A percentile compares a stretch with the other conserved stretches of the same genome.
Evolutionary conservation across 441 rosid species (phyloP).

Genomic region (Arabidopsis lyrata): DNA sequence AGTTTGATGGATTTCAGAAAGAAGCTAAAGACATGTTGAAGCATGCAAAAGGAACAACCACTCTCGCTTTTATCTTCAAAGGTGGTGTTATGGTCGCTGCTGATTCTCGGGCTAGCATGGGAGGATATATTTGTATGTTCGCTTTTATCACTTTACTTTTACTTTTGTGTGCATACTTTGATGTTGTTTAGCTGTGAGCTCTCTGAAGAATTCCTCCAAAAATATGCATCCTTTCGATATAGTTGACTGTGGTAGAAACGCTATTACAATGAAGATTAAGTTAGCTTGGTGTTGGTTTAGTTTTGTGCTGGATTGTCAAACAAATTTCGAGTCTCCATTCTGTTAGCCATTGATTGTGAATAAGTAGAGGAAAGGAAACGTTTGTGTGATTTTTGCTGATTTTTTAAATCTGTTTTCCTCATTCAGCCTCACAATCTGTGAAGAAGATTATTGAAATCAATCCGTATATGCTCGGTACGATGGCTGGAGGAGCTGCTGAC

Average conservation of each 20-base stretch:
- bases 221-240: constrained; percentile 4
- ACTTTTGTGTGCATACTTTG: not conserved
- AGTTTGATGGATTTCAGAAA: constrained; percentile 93
- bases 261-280: constrained; percentile 9
- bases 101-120: constrained; percentile 99
- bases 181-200: constrained; percentile 11
- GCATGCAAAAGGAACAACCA: constrained; percentile 95
- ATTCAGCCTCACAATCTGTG: constrained; percentile 94
- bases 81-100: constrained; percentile 98
- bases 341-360: constrained; percentile 8
- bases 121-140: constrained; percentile 93
- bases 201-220: not conserved
- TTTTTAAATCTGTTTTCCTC: not conserved
- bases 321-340: not conserved
- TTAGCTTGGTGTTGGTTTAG: constrained; percentile 14
- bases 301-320: not conserved
- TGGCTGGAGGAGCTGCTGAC: constrained; percentile 99
- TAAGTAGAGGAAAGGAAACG: not conserved
- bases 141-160: constrained; percentile 1
- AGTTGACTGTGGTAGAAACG: not conserved
- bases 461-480: constrained; percentile 98
- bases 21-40: constrained; percentile 88
- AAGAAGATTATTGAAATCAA: constrained; percentile 98
- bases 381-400: constrained; percentile 25
- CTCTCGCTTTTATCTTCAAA: constrained; percentile 93